Base-by-base conservation (phyloP, 2,329 filamentous ascomycete genomes). In the Alternaria sp. region DNA sequence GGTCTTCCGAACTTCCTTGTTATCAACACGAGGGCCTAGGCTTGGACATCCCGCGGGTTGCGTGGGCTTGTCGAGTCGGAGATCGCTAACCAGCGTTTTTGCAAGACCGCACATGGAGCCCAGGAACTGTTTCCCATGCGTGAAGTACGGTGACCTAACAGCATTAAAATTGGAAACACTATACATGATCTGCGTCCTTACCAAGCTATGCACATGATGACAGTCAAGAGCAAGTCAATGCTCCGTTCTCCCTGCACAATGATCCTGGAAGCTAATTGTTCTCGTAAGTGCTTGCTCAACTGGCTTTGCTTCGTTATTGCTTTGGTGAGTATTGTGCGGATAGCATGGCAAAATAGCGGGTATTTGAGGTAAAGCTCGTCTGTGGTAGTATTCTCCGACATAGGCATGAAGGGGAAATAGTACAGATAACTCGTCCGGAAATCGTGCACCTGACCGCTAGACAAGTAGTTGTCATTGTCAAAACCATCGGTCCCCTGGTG, bases 1-100 rank as follows among this genome's bases (percentile, higher is more conserved):
- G 61, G 83, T 79, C 0, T 84, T 85, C 10, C 61, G 64, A n/a
- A 32, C 46, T 12, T 52, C 49, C 12, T 44, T 59, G 9, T 60
- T 53, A 9, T 63, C 62, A 5, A 26, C 36, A 54, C 46, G 36
- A 13, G 51, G 62, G 7, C 43, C 58, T 15, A 57, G 54, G 51
- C 26, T 61, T 50, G 55, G 68, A 40, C 50, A 70, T 43, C 59
- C 52, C 21, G 58, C 55, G 3, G 63, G 62, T 15, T 49, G 46
- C 9, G 36, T 13, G 12, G 65, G 63, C n/a, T 59, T 63, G 50
- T 73, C 70, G n/a, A 74, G 51, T 8, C 67, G 66, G 4, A 75
- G 52, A 12, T 75, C 71, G 15, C 54, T 67, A 2, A 72, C 26
- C 3, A 75, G 49, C 5, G 71, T 61, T 45, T 66, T 63, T 6